Conservation (phyloP, 208 protist species). For the Acanthamoeba triangularis region DNA sequence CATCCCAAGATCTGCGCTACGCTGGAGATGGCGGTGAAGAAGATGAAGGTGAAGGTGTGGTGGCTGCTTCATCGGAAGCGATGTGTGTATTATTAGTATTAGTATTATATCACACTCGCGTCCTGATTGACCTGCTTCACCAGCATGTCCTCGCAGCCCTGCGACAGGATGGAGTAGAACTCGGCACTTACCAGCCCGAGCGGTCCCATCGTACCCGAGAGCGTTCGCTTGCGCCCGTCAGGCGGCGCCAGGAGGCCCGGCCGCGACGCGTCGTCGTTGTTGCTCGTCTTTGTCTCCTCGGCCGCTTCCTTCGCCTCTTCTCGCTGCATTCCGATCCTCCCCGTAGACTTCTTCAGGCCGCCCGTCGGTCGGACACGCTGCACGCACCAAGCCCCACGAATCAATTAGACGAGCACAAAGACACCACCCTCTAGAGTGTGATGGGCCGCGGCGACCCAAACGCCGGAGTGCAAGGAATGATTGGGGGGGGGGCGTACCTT, state of each 20-base stretch:
- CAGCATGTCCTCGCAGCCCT: conserved; percentile 7
- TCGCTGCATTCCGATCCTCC: neutral
- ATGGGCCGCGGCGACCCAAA: too few species aligned
- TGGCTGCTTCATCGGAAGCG: too few species aligned
- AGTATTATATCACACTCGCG: neutral
- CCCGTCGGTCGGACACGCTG: neutral
- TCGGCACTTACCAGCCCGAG: neutral
- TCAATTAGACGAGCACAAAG: neutral
- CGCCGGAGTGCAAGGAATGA: too few species aligned
- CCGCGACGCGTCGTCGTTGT: neutral
- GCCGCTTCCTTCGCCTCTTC: neutral
- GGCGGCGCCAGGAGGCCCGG: neutral
- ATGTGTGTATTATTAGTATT: too few species aligned
- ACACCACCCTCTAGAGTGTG: neutral
- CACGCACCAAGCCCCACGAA: too few species aligned
- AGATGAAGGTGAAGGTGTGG: too few species aligned
- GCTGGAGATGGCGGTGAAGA: too few species aligned
- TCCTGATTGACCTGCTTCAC: neutral
- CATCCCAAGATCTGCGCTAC: too few species aligned
- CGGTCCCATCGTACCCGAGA: neutral
- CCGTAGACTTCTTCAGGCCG: neutral
- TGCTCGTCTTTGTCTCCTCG: neutral
- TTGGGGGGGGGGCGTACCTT: neutral
- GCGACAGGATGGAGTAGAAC: conserved; percentile 2
- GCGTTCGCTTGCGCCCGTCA: neutral